Percentiles rank a stretch among this genome's conserved stretches.
Conservation (phyloP, 2,329 filamentous ascomycete genomes). For the Beauveria sp. region DNA sequence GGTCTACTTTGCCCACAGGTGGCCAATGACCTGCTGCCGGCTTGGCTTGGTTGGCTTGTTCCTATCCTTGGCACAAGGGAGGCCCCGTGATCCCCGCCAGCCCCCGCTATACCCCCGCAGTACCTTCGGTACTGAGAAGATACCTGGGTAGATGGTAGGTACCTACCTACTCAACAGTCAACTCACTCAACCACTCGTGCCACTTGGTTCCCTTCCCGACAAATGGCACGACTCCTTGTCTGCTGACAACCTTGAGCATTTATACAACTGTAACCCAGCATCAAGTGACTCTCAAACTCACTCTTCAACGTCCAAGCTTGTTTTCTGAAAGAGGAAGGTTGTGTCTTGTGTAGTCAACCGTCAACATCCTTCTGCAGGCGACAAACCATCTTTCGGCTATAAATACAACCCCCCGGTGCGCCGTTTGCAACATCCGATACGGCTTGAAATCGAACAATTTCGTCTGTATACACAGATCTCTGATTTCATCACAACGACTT, state of each 20-base stretch:
- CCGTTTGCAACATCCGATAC: neutral
- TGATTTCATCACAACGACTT: neutral
- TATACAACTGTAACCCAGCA: constrained; percentile 8
- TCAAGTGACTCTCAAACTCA: constrained; percentile 7
- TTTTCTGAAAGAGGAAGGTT: neutral
- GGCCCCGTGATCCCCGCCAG: neutral
- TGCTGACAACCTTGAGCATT: constrained; percentile 5
- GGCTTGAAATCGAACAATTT: neutral
- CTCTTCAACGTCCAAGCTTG: neutral
- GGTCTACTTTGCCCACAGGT: too few species aligned
- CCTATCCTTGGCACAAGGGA: neutral
- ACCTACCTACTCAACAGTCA: neutral
- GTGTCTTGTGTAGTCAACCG: neutral
- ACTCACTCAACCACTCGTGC: neutral
- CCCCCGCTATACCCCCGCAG: neutral
- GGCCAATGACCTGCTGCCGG: too few species aligned
- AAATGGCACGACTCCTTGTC: neutral
- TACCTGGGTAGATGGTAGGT: too few species aligned
- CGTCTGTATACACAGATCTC: neutral
- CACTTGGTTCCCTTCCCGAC: neutral
- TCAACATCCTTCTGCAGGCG: neutral
- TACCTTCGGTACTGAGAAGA: neutral
- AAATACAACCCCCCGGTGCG: neutral
- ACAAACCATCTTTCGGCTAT: neutral
- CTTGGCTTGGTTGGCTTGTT: too few species aligned